Evolutionary conservation across 805 yeast genomes (phyloP), one percentile per base, ranked within the genome.

Genomic region (Blastobotrys americana): DNA sequence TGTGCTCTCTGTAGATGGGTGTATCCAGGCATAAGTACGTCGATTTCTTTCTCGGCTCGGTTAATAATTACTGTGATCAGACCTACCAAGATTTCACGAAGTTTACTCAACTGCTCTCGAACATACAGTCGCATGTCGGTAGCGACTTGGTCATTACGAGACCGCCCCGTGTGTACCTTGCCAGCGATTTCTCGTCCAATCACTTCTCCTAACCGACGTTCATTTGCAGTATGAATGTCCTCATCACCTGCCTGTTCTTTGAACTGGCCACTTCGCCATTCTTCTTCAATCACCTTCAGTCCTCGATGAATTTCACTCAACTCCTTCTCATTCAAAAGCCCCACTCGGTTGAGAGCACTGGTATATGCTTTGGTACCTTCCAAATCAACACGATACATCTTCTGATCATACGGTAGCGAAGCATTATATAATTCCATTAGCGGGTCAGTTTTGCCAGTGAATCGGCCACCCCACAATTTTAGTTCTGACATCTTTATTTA

Each of bases 1-100:
- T 89, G 99, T 1, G 97, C 97, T 64, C 96, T 84, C 73, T 93
- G 98, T 63, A 93, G 72, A 69, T 93, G 99, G 10, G 99, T 93
- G 70, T 93, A 93, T 37, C 99, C 99, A 8, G 99, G 99, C 97
- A 93, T 93, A 60, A 93, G 74, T 16, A 83, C 84, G 56, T 84
- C 95, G 48, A 93, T 84, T 68, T 93, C 99, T 27, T 73, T 63
- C 58, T 78, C 82, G 3, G 95, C 96, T 60, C 99, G 78, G 45
- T 72, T 72, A 36, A 79, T 59, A 54, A 93, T 74, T 16, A 81
- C 81, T 49, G 69, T 62, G 60, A 90, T 82, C 48, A 90, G 74
- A 47, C 73, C 75, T 54, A 83, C 70, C 46, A 76, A 69, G 15
- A 70, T 70, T 2, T 77, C 69, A 42, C 86, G 63, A 57, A 82